These are phyloP conservation scores for Talaromyces sp. DNA, from an alignment of 2,329 filamentous ascomycete genomes.

Conservation along the genomic window DNA sequence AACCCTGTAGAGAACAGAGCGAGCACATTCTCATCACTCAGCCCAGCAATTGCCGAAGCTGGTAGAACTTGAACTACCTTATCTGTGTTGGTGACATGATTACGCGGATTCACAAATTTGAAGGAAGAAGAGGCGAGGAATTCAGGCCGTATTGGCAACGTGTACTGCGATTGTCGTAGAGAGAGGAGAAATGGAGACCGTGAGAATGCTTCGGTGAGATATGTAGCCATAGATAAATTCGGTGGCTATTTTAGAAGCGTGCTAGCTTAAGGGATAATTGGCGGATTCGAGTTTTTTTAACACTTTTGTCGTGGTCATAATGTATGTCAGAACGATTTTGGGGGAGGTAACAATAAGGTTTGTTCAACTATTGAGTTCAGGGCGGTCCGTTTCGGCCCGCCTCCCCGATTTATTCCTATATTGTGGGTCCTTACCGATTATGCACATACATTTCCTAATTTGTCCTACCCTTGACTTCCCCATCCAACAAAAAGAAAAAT, in stretches of 20 bases:
- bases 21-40: conserved; percentile 17
- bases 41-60: conserved; percentile 10
- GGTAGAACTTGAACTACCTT: conserved; percentile 15
- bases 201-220: neutral
- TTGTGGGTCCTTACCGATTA: neutral
- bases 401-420: neutral
- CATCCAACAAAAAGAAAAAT: neutral
- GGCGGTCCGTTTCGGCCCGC: neutral
- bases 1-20: conserved; percentile 18
- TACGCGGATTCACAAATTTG: conserved; percentile 17
- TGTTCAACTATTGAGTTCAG: neutral
- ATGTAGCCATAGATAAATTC: neutral
- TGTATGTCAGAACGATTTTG: neutral
- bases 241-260: neutral
- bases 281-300: neutral
- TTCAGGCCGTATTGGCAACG: conserved; percentile 8
- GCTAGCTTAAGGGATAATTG: neutral
- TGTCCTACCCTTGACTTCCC: neutral
- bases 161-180: conserved; percentile 14
- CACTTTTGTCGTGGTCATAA: neutral
- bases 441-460: neutral
- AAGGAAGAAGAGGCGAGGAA: conserved; percentile 15
- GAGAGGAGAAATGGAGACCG: conserved; percentile 14
- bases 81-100: conserved; percentile 15
- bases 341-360: neutral